Base-by-base conservation (phyloP, 352 stramenopile genomes). In the Thraustochytrium aureum region DNA sequence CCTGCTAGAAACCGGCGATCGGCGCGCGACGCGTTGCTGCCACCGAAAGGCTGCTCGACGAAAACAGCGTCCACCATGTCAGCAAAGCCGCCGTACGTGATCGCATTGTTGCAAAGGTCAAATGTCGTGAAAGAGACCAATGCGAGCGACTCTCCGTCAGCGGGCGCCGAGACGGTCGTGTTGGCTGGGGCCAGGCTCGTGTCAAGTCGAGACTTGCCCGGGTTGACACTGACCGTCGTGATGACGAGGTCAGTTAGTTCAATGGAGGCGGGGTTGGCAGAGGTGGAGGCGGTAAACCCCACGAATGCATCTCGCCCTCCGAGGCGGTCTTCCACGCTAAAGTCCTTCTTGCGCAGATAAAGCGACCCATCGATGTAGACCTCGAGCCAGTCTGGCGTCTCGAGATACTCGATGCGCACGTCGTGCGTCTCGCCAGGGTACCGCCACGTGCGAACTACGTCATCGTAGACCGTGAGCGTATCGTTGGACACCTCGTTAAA, bases 301-400 rank as follows among this genome's bases (percentile, higher is more conserved):
- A 82, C 26, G 64, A 64, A 76, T 12, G 61, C 73, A 37, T 61
- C 6, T 30, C 61, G 59, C 17, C 73, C 73, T 1, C 62, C 62
- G 14, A 82, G 32, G 4, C 79, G 2, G 20, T 66, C 62, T 47
- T 76, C 73, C 2, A 82, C 10, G 47, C n/a, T 7, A 22, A 74
- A 82, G 42, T 72, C 42, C 14, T 33, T 74, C 32, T 83, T 0
- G 7, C 73, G 42, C 37, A 82, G 64, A 33, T 82, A 82, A n/a
- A 82, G 43, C n/a, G 61, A 81, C 60, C 67, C 64, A 33, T 82
- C 73, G 5, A 82, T 5, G 42, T 74, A 81, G 35, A 82, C 73
- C 52, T 82, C 22, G 30, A 82, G n/a, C 61, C 61, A 82, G 42
- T 74, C 64, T 3, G 73, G 73, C 3, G 61, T 26, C 37, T 74